Evolutionary conservation across 768 basidiomycete species (phyloP).

Genomic region (Ramaria sp.): DNA sequence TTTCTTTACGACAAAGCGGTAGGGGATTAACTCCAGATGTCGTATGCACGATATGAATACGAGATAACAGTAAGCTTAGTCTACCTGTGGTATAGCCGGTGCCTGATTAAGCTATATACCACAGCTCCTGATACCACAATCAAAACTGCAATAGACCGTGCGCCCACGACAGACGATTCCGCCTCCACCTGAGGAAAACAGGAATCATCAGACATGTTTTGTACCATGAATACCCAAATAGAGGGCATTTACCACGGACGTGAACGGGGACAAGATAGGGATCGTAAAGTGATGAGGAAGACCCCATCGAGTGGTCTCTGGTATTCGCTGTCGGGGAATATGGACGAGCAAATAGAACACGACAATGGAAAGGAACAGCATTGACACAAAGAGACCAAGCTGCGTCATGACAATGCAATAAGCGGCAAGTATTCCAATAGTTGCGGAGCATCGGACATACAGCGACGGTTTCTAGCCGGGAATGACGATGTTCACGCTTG

Average conservation of each 20-base stretch:
- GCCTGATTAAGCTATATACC: slow-evolving; percentile 32
- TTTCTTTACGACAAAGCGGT: too few relatives aligned
- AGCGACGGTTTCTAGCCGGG: slow-evolving; percentile 38
- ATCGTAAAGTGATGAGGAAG: slow-evolving; percentile 59
- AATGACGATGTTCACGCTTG: slow-evolving; percentile 33
- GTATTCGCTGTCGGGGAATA: slow-evolving; percentile 1
- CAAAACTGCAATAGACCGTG: slow-evolving; percentile 31
- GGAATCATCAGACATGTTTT: background rate
- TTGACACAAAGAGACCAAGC: slow-evolving; percentile 8
- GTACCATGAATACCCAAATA: background rate
- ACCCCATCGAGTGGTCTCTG: slow-evolving; percentile 3
- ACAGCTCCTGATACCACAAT: slow-evolving; percentile 30
- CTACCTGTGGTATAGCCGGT: too few relatives aligned
- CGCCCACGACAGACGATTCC: slow-evolving; percentile 53
- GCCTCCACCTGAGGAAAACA: slow-evolving; percentile 48
- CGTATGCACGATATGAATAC: too few relatives aligned
- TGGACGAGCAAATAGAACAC: slow-evolving; percentile 23
- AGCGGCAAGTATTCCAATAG: slow-evolving; percentile 1
- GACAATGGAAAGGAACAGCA: slow-evolving; percentile 21
- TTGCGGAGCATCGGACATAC: slow-evolving; percentile 25
- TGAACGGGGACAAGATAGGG: slow-evolving; percentile 67
- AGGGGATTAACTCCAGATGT: too few relatives aligned
- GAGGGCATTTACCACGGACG: slow-evolving; percentile 51
- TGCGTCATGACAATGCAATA: background rate
- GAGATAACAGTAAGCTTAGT: too few relatives aligned